Conservation (phyloP, 768 basidiomycete species). For the Gymnopilus junonius region DNA sequence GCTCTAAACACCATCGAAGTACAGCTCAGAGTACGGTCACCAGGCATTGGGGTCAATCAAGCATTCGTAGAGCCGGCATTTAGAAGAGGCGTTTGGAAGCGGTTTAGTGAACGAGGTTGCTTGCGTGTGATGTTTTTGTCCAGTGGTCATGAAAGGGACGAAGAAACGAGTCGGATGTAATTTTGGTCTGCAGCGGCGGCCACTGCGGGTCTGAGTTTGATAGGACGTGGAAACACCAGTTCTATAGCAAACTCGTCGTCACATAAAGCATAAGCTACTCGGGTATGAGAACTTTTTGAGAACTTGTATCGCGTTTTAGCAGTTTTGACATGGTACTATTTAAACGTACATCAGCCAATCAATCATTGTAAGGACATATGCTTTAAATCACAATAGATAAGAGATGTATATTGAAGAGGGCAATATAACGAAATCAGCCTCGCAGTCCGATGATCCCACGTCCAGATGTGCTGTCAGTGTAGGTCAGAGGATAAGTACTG, state of each 20-base stretch:
- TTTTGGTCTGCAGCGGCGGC: background rate
- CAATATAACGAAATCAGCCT: too few species aligned
- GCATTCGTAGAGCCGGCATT: slow-evolving; percentile 1
- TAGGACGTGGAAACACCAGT: background rate
- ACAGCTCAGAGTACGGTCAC: slow-evolving; percentile 12
- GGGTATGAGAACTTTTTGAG: background rate
- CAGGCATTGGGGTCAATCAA: background rate
- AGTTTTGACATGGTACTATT: background rate
- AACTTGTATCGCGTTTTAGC: background rate
- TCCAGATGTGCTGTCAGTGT: too few species aligned
- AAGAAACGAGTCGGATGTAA: slow-evolving; percentile 8
- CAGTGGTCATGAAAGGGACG: slow-evolving; percentile 7
- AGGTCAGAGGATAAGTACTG: too few species aligned
- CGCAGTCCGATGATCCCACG: too few species aligned
- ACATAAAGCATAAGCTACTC: background rate
- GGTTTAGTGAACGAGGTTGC: slow-evolving; percentile 10
- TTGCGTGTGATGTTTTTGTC: slow-evolving; percentile 12
- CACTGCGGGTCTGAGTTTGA: background rate
- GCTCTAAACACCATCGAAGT: slow-evolving; percentile 6
- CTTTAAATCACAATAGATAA: too few species aligned
- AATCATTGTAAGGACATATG: too few species aligned
- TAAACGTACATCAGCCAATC: background rate
- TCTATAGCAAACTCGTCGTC: too few species aligned
- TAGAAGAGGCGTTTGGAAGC: slow-evolving; percentile 15
- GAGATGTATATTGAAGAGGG: too few species aligned